These are phyloP conservation scores for Penicillium sp. DNA, from an alignment of 2,329 filamentous ascomycete genomes.

Conservation along the genomic window DNA sequence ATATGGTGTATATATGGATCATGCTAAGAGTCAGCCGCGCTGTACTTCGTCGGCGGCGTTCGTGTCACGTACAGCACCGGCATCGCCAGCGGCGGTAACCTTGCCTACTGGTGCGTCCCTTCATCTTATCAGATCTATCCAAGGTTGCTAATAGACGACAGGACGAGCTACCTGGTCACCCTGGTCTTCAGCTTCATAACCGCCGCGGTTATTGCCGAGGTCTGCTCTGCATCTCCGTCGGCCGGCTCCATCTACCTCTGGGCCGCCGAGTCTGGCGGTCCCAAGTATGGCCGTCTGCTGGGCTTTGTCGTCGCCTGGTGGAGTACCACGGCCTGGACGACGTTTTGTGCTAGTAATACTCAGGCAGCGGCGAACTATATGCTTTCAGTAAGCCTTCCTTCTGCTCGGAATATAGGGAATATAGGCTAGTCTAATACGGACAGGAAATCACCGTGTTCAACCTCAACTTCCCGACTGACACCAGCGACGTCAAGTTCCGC, in stretches of 20 bases:
- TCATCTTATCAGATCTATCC: no score
- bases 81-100: conserved; percentile 57
- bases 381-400: conserved; percentile 43
- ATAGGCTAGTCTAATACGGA: not conserved
- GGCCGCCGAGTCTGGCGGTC: conserved; percentile 58
- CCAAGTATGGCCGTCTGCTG: conserved; percentile 52
- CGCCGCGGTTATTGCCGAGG: conserved; percentile 57
- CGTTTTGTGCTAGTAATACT: conserved; percentile 54
- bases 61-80: conserved; percentile 61
- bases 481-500: conserved; percentile 53
- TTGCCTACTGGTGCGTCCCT: conserved; percentile 58
- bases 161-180: conserved; percentile 59
- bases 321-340: conserved; percentile 61
- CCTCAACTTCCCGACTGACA: conserved; percentile 52
- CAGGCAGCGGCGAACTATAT: conserved; percentile 52
- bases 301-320: conserved; percentile 63
- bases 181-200: conserved; percentile 60
- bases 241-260: conserved; percentile 60
- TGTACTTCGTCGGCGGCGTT: conserved; percentile 60
- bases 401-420: no score
- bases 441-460: conserved; percentile 58
- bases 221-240: conserved; percentile 57
- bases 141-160: no score
- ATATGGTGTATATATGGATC: not conserved
- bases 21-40: conserved; percentile 43